Evolutionary conservation across 345 rosid genomes (phyloP), one percentile per base, ranked within the genome.

Genomic region (Geranium brycei): DNA sequence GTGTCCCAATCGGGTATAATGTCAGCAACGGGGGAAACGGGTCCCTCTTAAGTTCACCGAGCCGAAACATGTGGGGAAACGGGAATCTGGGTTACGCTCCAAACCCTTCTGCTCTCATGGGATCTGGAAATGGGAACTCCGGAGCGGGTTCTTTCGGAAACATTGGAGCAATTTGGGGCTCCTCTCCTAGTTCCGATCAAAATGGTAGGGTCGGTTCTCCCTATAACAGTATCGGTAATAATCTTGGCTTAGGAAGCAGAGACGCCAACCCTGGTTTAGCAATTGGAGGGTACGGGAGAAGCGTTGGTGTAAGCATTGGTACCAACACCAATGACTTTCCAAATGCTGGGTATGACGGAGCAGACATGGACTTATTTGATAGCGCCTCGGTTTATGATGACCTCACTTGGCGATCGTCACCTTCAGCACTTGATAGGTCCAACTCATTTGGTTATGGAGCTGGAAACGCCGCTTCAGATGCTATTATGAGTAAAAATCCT

Each of bases 101-200:
- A 17, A 78, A 75, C 83, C 66, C 85, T 28, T 68, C 68, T 67
- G 38, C 71, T 23, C 28, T 73, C 58, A 61, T 75, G 67, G 79
- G 72, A 61, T 62, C 74, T 61, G 82, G 82, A 69, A 69, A 61
- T 68, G 91, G 84, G 68, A 86, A 71, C 72, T 75, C 78, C 19
- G 86, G 87, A 64, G 68, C 72, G 65, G 69, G 77, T 73, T 35
- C 41, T 35, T 35, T 35, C 41, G 41, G 41, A 4, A 75, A 77
- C 73, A 74, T 74, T 19, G 95, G 91, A 65, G 78, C 78, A 58
- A 77, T 76, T 61, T 81, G 93, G 96, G 85, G 77, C 73, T 75
- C 80, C 56, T 63, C 83, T 62, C 35, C 74, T 38, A 65, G 60
- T 60, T 68, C 82, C 15, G 68, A 64, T 41, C 85, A 67, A 57